Evolutionary conservation across 768 basidiomycete species (phyloP), one percentile per base, ranked within the genome.

Genomic region (Coprinopsis cinerea): DNA sequence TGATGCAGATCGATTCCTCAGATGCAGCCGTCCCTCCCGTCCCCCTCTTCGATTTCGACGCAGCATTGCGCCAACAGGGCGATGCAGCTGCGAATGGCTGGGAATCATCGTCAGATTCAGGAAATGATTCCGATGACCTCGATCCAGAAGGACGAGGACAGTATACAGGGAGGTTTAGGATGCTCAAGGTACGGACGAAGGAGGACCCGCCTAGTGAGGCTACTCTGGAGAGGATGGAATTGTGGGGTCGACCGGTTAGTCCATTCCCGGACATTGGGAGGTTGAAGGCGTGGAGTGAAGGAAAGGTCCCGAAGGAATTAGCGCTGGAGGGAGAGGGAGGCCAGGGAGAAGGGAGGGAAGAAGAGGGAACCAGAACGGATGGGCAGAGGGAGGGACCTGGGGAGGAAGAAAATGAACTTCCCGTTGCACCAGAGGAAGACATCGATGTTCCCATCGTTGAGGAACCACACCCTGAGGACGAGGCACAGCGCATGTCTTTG

Each of bases 241-340:
- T 69, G 17, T 86, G 85, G 85, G 85, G 86, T 1, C 71, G 81
- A 10, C 85, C 86, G 0, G 73, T 81, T 36, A 88, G 84, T 47
- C 85, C 85, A 0, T 85, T 77, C 61, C 85, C 82, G 4, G 62
- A 57, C 36, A 50, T 61, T n/a, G 41, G 47, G 13, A 49, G 48
- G 45, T 46, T 67, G 34, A 37, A 53, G 28, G n/a, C n/a, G n/a
- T 47, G 61, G 17, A 51, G 65, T 18, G 51, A 14, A 2, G 43
- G 17, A 11, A 30, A 36, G 22, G 32, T 42, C 18, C 37, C 6
- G 18, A 18, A 39, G 18, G 37, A 39, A 39, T 25, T 6, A 13
- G n/a, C n/a, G n/a, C 45, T 60, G 17, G 52, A 65, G n/a, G 51
- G 14, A 2, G 43, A n/a, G 10, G 30, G 24, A 14, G 32, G 27